Base-by-base conservation (phyloP, 225 moss, liverwort and hornwort species). In the Straminergon stramineum region DNA sequence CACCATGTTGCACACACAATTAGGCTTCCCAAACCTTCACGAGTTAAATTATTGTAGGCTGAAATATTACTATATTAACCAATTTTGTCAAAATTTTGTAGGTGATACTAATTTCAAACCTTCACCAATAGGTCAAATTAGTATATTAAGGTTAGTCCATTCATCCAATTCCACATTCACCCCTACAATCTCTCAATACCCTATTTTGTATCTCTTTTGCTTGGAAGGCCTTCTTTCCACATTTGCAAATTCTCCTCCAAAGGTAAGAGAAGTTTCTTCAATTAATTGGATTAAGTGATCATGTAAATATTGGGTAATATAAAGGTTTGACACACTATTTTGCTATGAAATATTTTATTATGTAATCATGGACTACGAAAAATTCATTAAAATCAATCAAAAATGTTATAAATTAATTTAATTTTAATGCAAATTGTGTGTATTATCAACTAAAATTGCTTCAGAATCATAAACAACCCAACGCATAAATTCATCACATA, bases 401-500 rank as follows among this genome's bases (percentile, higher is more conserved):
- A 8, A 23, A 30, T 21, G 2, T 11, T 35, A 1, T 22, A 6
- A 15, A 32, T 39, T 0, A 1, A n/a, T 5, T 12, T 11, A 55
- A 1, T 19, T 34, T 15, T 7, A 41, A 18, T 27, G 5, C 5
- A 65, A 66, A 37, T 16, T 56, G 34, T 13, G 4, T 0, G 2
- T 26, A 43, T 8, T 24, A 11, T 10, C 9, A 62, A 85, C 4
- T 35, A 13, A 21, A 28, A 21, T 53, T 53, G 13, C 2, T 8
- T 2, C 0, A 13, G 1, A 12, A 17, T 34, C 1, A 15, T 10
- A 32, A 51, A 31, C 4, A 41, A 51, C 0, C 52, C 5, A 32
- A 34, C 6, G 62, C 12, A 22, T 28, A 39, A 31, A 7, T 20
- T 67, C 2, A 2, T 27, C 14, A 4, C 7, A 7, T 11, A 34